Conservation (phyloP, 768 basidiomycete genomes). For the Boletus sp. region DNA sequence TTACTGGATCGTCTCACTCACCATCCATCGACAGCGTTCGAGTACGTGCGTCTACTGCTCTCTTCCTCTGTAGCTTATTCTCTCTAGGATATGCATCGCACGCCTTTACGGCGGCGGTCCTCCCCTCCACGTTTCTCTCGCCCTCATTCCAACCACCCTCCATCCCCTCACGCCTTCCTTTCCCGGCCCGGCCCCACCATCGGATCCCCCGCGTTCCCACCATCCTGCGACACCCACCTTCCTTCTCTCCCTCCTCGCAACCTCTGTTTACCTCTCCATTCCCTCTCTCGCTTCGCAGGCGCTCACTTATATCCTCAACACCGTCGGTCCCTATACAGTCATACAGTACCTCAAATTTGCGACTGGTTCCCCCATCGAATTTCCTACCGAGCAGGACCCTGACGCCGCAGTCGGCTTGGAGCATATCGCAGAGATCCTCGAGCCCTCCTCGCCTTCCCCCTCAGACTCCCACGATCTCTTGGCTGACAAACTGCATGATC, state of each 20-base stretch:
- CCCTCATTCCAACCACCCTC: slow-evolving; percentile 59
- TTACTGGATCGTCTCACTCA: background rate
- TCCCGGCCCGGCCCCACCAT: slow-evolving; percentile 30
- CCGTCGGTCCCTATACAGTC: slow-evolving; percentile 78
- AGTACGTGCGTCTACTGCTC: slow-evolving; percentile 51
- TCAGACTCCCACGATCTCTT: slow-evolving; percentile 22
- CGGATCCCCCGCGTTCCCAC: slow-evolving; percentile 45
- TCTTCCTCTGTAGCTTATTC: slow-evolving; percentile 10
- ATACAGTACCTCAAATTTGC: slow-evolving; percentile 80
- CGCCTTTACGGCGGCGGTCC: slow-evolving; percentile 88
- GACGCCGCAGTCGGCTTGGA: slow-evolving; percentile 73
- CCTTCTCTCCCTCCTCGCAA: slow-evolving; percentile 83
- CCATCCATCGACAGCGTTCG: slow-evolving; percentile 61
- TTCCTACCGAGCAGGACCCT: slow-evolving; percentile 41
- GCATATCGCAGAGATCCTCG: slow-evolving; percentile 52
- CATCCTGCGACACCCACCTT: slow-evolving; percentile 81
- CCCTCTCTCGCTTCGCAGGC: slow-evolving; percentile 74
- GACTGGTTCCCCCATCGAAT: slow-evolving; percentile 62
- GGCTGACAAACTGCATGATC: slow-evolving; percentile 31
- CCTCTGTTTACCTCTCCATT: slow-evolving; percentile 82
- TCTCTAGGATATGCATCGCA: slow-evolving; percentile 73
- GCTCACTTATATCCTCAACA: slow-evolving; percentile 64
- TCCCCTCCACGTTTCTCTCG: slow-evolving; percentile 61
- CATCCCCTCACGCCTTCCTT: slow-evolving; percentile 75
- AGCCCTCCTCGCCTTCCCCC: slow-evolving; percentile 28